These are phyloP conservation scores for Pyropia yezoensis DNA, from an alignment of 23 red algal genomes.

Conservation along the genomic window DNA sequence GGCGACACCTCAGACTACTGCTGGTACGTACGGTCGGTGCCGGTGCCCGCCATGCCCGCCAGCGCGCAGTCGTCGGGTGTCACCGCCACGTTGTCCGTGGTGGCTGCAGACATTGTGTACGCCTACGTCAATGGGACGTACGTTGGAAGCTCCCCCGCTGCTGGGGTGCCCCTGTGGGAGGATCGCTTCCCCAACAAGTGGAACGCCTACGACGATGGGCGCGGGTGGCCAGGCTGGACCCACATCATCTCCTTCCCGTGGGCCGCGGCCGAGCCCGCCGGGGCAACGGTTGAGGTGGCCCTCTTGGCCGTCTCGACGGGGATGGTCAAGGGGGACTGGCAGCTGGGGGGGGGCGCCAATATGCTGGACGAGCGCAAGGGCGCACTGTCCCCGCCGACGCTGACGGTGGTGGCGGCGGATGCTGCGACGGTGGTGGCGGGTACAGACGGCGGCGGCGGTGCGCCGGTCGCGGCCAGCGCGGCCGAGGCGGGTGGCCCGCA, in stretches of 20 bases:
- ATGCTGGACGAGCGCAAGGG: constrained; percentile 85
- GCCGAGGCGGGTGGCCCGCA: too few relatives aligned
- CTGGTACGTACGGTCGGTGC: constrained; percentile 37
- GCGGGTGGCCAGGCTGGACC: constrained; percentile 5
- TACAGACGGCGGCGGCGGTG: too few relatives aligned
- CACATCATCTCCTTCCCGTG: constrained; percentile 6
- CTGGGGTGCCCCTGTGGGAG: constrained; percentile 47
- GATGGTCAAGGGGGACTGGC: constrained; percentile 95
- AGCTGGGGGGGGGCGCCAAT: constrained; percentile 38
- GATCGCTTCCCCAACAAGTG: constrained; percentile 80
- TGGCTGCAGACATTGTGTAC: constrained; percentile 43
- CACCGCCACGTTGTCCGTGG: constrained; percentile 6
- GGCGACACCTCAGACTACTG: constrained; percentile 44
- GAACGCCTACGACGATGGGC: constrained; percentile 29
- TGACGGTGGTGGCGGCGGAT: neutral
- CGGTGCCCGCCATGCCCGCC: neutral
- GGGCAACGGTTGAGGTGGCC: constrained; percentile 16
- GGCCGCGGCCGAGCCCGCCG: neutral
- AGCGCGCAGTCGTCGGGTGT: neutral
- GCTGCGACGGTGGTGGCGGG: neutral
- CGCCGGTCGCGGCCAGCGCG: neutral
- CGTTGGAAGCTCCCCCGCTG: constrained; percentile 7
- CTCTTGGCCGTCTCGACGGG: constrained; percentile 52
- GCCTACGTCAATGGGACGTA: constrained; percentile 35
- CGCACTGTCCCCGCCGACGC: constrained; percentile 19